phyloP scores from a whole-genome alignment of 345 rosid species.

The Turnera subulata region DNA sequence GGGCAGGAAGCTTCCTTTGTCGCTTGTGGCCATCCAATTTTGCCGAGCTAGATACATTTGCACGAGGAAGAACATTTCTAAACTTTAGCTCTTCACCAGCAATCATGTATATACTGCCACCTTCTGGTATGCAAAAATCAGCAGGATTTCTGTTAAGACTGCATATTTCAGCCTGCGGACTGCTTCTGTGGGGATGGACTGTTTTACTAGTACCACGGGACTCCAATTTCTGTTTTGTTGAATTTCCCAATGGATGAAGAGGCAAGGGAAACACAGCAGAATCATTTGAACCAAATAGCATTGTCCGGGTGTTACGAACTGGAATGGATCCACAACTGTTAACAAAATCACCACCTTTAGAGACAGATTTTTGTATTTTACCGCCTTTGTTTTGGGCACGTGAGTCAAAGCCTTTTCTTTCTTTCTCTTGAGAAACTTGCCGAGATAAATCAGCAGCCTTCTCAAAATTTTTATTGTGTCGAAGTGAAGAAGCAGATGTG shows the following conservation, averaged over 20 bases:
- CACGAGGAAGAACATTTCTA: constrained; percentile 21
- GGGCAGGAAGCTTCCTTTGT: constrained; percentile 38
- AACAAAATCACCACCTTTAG: constrained; percentile 34
- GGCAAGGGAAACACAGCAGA: constrained; percentile 40
- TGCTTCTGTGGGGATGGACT: constrained; percentile 31
- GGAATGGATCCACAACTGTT: constrained; percentile 38
- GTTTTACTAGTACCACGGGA: constrained; percentile 21
- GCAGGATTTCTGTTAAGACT: constrained; percentile 80
- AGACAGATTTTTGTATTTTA: constrained; percentile 26
- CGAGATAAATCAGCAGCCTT: constrained; percentile 23
- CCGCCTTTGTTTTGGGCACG: constrained; percentile 30
- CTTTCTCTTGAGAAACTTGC: constrained; percentile 48
- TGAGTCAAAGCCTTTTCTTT: constrained; percentile 32
- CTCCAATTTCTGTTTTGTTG: constrained; percentile 34
- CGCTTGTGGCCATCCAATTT: constrained; percentile 36
- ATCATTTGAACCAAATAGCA: constrained; percentile 41
- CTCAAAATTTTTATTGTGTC: constrained; percentile 37
- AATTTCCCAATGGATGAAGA: constrained; percentile 29
- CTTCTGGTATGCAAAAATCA: constrained; percentile 70
- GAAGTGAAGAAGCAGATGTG: constrained; percentile 51
- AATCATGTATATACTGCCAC: constrained; percentile 63
- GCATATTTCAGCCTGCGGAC: constrained; percentile 42
- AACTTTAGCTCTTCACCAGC: constrained; percentile 49
- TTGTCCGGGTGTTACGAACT: constrained; percentile 34
- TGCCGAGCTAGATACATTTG: constrained; percentile 13